Percentiles rank a stretch among this genome's conserved stretches.
phyloP scores from a whole-genome alignment of 495 filamentous ascomycete genomes.

The Neurospora tetrasperma region DNA sequence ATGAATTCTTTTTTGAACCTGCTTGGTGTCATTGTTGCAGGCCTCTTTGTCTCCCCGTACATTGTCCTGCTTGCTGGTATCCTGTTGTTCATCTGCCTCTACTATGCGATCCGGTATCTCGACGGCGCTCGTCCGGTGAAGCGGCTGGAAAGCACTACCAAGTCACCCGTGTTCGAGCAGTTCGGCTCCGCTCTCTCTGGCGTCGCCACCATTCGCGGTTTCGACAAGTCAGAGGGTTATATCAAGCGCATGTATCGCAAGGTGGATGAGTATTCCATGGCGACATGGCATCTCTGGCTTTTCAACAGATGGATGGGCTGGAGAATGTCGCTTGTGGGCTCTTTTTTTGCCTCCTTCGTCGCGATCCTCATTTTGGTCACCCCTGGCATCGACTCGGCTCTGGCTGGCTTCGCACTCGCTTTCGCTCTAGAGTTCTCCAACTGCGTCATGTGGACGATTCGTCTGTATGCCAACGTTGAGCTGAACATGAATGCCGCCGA shows the following conservation, averaged over 20 bases:
- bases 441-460: conserved; percentile 49
- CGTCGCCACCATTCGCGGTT: conserved; percentile 66
- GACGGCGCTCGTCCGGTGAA: conserved; percentile 65
- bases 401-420: conserved; percentile 69
- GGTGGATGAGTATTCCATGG: conserved; percentile 53
- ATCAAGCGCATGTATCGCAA: conserved; percentile 53
- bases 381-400: conserved; percentile 55
- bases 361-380: conserved; percentile 53
- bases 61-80: conserved; percentile 47
- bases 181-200: conserved; percentile 63
- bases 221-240: conserved; percentile 52
- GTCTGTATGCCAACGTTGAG: conserved; percentile 55
- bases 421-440: conserved; percentile 46
- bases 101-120: conserved; percentile 51
- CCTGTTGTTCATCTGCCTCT: conserved; percentile 45
- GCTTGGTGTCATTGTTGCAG: conserved; percentile 49
- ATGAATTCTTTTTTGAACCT: conserved; percentile 42
- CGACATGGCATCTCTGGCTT: conserved; percentile 58
- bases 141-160: conserved; percentile 60
- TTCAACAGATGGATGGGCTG: conserved; percentile 69
- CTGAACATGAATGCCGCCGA: conserved; percentile 80
- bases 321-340: conserved; percentile 59
- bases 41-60: conserved; percentile 51
- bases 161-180: conserved; percentile 68
- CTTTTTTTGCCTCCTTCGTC: conserved; percentile 56